These are phyloP conservation scores for Candida mesenterica DNA, from an alignment of 1,139 yeast species.

Conservation along the genomic window DNA sequence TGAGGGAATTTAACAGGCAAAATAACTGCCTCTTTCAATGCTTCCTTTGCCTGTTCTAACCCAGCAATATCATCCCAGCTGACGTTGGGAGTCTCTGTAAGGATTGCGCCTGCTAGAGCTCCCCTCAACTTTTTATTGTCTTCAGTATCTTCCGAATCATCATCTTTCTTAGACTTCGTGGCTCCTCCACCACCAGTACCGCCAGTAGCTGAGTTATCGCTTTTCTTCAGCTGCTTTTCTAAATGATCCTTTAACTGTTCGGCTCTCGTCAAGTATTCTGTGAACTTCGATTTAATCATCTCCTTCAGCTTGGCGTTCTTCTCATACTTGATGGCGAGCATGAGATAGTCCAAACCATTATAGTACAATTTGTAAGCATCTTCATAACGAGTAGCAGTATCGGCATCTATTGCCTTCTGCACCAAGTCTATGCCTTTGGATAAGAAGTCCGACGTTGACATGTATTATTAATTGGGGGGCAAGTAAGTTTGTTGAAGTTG, in stretches of 20 bases:
- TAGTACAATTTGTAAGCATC: conserved; percentile 93
- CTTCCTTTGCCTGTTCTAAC: conserved; percentile 90
- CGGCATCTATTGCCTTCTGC: conserved; percentile 94
- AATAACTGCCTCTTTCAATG: conserved; percentile 95
- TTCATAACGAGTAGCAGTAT: conserved; percentile 84
- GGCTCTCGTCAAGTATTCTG: conserved; percentile 89
- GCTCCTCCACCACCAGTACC: conserved; percentile 52
- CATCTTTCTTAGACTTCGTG: conserved; percentile 56
- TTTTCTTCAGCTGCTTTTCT: conserved; percentile 55
- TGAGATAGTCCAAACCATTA: conserved; percentile 89
- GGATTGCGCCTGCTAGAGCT: conserved; percentile 88
- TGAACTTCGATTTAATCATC: conserved; percentile 81
- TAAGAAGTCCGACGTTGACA: conserved; percentile 71
- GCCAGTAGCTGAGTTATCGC: conserved; percentile 38
- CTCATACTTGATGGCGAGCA: conserved; percentile 95
- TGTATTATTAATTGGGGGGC: conserved; percentile 6
- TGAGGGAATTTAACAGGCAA: conserved; percentile 95
- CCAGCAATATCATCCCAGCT: conserved; percentile 97
- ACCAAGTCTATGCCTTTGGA: conserved; percentile 92
- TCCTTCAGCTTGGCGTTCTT: conserved; percentile 89
- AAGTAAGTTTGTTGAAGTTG: not conserved
- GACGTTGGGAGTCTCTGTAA: conserved; percentile 90
- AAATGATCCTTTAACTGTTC: conserved; percentile 91
- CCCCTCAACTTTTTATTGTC: conserved; percentile 88
- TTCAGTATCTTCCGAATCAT: conserved; percentile 62